Evolutionary conservation across 352 stramenopile species (phyloP).

Genomic region (Phytophthora colocasiae): DNA sequence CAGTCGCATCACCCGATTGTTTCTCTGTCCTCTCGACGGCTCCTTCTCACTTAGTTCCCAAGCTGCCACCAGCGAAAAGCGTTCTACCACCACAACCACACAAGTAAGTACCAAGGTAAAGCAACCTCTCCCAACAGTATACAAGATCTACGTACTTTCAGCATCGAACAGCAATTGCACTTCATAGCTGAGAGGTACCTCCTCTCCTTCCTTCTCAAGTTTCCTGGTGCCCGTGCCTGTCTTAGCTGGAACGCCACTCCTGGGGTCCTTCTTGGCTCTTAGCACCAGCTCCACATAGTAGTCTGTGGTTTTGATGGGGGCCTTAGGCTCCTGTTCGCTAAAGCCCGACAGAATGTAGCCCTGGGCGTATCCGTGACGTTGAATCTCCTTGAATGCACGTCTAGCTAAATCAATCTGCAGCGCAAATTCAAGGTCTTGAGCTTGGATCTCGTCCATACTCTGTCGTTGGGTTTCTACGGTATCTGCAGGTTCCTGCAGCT

Average conservation of each 20-base stretch:
- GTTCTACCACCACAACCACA: constrained; percentile 33
- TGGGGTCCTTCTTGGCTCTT: constrained; percentile 25
- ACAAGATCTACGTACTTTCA: constrained; percentile 35
- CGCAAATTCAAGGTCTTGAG: constrained; percentile 56
- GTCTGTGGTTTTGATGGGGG: constrained; percentile 9
- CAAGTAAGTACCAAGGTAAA: not conserved
- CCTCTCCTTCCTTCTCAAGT: constrained; percentile 19
- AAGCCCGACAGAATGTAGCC: constrained; percentile 64
- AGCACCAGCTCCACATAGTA: constrained; percentile 45
- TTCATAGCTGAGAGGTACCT: constrained; percentile 45
- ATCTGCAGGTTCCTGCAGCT: constrained; percentile 39
- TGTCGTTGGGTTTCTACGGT: constrained; percentile 35
- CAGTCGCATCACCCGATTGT: constrained; percentile 42
- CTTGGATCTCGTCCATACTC: constrained; percentile 44
- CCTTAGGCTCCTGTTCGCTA: constrained; percentile 46
- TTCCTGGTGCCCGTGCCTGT: constrained; percentile 39
- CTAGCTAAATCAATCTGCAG: constrained; percentile 53
- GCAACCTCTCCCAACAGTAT: not conserved
- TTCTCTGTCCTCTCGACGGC: constrained; percentile 27
- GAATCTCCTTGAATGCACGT: constrained; percentile 59
- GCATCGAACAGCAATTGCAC: constrained; percentile 60
- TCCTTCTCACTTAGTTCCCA: constrained; percentile 59
- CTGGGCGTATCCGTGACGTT: constrained; percentile 65
- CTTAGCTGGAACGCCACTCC: constrained; percentile 30
- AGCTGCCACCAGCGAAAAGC: constrained; percentile 62